Evolutionary conservation across 192 early-diverging fungal species (phyloP).

Genomic region (Dissophora ornata): DNA sequence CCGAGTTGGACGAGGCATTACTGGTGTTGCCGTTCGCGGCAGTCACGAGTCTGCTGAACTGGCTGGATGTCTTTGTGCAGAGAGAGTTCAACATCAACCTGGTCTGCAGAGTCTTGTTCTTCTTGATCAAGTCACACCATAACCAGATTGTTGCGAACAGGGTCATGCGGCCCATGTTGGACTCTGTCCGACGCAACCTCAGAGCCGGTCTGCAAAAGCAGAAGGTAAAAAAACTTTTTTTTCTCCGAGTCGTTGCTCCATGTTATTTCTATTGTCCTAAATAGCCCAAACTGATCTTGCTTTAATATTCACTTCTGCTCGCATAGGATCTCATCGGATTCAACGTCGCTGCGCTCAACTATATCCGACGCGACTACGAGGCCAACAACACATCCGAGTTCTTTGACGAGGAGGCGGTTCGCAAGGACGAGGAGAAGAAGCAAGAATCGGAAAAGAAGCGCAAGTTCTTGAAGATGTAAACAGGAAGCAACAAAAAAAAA

Average conservation of each 20-base stretch:
- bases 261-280: too few species aligned
- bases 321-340: conserved; percentile 84
- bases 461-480: conserved; percentile 72
- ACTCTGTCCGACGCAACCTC: conserved; percentile 75
- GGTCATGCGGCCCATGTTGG: conserved; percentile 79
- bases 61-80: conserved; percentile 85
- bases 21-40: conserved; percentile 89
- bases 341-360: conserved; percentile 86
- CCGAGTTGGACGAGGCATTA: conserved; percentile 90
- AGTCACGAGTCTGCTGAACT: conserved; percentile 81
- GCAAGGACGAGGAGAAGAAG: conserved; percentile 61
- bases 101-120: conserved; percentile 86
- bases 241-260: too few species aligned
- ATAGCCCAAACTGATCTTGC: background rate
- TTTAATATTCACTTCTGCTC: background rate
- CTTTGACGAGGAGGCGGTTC: conserved; percentile 69
- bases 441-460: conserved; percentile 74
- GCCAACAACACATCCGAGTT: conserved; percentile 76
- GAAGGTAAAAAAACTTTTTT: conserved; percentile 50
- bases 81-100: conserved; percentile 83
- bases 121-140: conserved; percentile 88
- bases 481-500: too few species aligned
- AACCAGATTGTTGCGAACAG: conserved; percentile 88
- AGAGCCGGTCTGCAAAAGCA: conserved; percentile 73
- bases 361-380: conserved; percentile 82